A percentile compares a stretch with the other conserved stretches of the same genome.
These are phyloP conservation scores for Vanderwaltozyma yarrowii DNA, from an alignment of 805 yeast genomes.

Conservation along the genomic window DNA sequence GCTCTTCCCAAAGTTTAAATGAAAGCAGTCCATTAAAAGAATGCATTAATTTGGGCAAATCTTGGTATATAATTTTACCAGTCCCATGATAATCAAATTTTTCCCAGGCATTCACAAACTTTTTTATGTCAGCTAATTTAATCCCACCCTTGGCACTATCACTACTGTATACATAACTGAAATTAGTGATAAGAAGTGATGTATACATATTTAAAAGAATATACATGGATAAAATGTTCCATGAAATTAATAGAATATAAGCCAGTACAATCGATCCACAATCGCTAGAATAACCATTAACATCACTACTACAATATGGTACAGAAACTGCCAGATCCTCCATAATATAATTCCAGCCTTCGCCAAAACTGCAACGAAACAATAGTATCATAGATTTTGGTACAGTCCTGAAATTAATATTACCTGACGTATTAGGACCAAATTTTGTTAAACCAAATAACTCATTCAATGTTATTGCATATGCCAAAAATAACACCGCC, in stretches of 20 bases:
- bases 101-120: neutral
- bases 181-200: neutral
- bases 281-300: neutral
- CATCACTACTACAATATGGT: neutral
- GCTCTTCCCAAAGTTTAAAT: neutral
- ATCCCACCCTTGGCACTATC: neutral
- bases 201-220: conserved; percentile 1
- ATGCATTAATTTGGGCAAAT: neutral
- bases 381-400: neutral
- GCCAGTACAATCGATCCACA: neutral
- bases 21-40: conserved; percentile 1
- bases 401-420: conserved; percentile 1
- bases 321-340: neutral
- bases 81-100: neutral
- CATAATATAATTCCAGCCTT: conserved; percentile 3
- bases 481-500: neutral
- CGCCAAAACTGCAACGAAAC: conserved; percentile 2
- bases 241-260: neutral
- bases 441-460: conserved; percentile 1
- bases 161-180: neutral
- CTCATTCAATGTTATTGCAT: neutral
- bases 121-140: neutral
- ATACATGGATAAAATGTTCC: conserved; percentile 3
- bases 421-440: conserved; percentile 1
- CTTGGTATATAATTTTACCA: neutral